These are phyloP conservation scores for Nemania sp. DNA, from an alignment of 2,329 filamentous ascomycete species.

Conservation along the genomic window DNA sequence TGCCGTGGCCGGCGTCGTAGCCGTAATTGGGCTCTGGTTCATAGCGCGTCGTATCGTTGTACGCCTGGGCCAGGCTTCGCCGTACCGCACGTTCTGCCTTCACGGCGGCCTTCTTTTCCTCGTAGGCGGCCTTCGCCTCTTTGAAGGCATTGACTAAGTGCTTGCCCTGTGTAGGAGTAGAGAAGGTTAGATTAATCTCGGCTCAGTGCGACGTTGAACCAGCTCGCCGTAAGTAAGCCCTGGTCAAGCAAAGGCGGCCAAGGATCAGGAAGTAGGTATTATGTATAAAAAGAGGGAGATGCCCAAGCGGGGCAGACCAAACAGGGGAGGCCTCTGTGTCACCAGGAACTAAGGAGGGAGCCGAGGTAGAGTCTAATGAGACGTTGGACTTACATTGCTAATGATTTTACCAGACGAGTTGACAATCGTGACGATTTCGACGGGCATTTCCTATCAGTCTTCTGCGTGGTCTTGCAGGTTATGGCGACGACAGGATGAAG, in stretches of 20 bases:
- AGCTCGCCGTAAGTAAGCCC: conserved; percentile 5
- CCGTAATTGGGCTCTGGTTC: conserved; percentile 37
- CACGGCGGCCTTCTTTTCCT: conserved; percentile 83
- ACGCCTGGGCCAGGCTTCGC: conserved; percentile 64
- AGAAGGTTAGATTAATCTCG: conserved; percentile 7
- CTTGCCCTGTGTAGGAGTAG: conserved; percentile 69
- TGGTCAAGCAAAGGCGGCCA: background rate
- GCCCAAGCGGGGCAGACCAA: conserved; percentile 15
- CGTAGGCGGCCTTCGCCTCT: conserved; percentile 86
- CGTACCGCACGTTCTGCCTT: conserved; percentile 64
- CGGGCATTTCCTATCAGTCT: conserved; percentile 31
- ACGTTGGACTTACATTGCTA: conserved; percentile 39
- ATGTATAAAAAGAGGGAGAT: conserved; percentile 1
- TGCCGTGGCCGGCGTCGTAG: conserved; percentile 32
- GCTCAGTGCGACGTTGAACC: conserved; percentile 11
- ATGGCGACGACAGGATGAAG: conserved; percentile 2
- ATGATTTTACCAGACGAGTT: conserved; percentile 43
- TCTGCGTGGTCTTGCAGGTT: conserved; percentile 10
- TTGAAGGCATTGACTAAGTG: conserved; percentile 89
- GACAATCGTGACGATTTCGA: conserved; percentile 41
- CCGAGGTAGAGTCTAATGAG: background rate
- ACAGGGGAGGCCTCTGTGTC: conserved; percentile 14
- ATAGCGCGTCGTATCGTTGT: conserved; percentile 35
- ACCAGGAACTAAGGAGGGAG: conserved; percentile 6
- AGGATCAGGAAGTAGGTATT: background rate